Evolutionary conservation across 345 rosid genomes (phyloP), one percentile per base, ranked within the genome.

Genomic region (Bruguiera gymnorhiza): DNA sequence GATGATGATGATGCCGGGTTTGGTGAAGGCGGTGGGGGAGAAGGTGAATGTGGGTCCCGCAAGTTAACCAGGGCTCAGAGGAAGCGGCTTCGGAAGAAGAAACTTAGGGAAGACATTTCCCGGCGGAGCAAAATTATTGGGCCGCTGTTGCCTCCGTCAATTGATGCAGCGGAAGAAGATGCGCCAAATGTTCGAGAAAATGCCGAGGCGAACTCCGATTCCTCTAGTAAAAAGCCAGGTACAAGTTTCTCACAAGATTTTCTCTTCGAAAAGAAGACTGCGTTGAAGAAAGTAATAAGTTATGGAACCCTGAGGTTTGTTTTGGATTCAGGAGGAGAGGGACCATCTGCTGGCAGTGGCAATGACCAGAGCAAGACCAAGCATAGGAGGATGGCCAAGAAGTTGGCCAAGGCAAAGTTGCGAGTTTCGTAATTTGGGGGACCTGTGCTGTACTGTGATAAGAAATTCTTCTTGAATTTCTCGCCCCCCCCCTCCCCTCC

Each of bases 11-110:
- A 43, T 43, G 19, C 50, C 19, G 18, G 5, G 18, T 21, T 59
- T 15, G 67, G 75, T 31, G 83, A 57, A 0, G 80, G 18, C 0
- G 81, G 53, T 2, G 72, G 32, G 31, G 84, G 18, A 6, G 78
- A 18, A 6, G 62, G 61, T 21, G 76, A 69, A 15, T 8, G 54
- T 55, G 70, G 65, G 66, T n/a, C 16, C 18, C 81, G 60, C 67
- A 87, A 85, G 82, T 78, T 79, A 66, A 84, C 81, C 27, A 75
- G 97, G 73, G 85, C 97, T 43, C 90, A 89, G 78, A 88, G 98
- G 75, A 89, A 93, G 79, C 80, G 96, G 73, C 55, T 84, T 43
- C 83, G 94, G 32, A 87, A 80, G 85, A 90, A 76, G 80, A 87
- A 73, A 84, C 83, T 93, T 48, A 88, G 82, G 69, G 90, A 85